A percentile compares a stretch with the other conserved stretches of the same genome.
Conservation (phyloP, 2,329 filamentous ascomycete genomes). For the Dryadomyces quercus-mongolicae region DNA sequence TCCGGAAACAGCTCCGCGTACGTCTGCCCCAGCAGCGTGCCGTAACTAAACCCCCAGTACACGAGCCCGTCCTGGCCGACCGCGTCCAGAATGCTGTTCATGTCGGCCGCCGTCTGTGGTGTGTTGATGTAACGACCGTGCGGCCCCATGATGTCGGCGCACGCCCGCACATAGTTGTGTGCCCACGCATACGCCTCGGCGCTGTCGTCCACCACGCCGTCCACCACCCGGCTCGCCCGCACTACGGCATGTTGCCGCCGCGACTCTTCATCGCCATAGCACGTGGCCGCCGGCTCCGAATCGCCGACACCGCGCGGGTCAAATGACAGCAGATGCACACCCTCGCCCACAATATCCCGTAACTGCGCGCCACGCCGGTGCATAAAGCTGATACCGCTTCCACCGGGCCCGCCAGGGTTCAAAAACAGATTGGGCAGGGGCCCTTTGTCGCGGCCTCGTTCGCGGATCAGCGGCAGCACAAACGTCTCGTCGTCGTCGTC, state of each 20-base stretch:
- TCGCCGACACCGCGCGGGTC: neutral
- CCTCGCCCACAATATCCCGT: neutral
- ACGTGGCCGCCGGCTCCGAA: neutral
- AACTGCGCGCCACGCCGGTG: neutral
- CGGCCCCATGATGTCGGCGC: neutral
- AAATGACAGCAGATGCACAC: neutral
- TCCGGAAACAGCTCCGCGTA: neutral
- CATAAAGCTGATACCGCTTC: neutral
- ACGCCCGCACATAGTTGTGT: neutral
- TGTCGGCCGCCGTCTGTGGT: conserved; percentile 1
- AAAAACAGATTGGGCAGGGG: neutral
- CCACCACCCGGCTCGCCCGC: neutral
- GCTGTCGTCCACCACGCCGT: neutral
- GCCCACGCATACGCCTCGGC: neutral
- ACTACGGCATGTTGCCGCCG: neutral
- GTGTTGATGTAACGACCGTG: neutral
- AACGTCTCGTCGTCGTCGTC: neutral
- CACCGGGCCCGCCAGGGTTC: neutral
- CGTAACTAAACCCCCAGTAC: conserved; percentile 1
- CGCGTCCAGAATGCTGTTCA: conserved; percentile 1
- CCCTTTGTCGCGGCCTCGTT: neutral
- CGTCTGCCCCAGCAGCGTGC: conserved; percentile 1
- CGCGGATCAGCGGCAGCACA: neutral
- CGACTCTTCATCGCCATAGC: neutral
- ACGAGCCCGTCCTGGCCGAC: neutral